These are phyloP conservation scores for Dipteronia sinensis DNA, from an alignment of 345 rosid species.

Conservation along the genomic window DNA sequence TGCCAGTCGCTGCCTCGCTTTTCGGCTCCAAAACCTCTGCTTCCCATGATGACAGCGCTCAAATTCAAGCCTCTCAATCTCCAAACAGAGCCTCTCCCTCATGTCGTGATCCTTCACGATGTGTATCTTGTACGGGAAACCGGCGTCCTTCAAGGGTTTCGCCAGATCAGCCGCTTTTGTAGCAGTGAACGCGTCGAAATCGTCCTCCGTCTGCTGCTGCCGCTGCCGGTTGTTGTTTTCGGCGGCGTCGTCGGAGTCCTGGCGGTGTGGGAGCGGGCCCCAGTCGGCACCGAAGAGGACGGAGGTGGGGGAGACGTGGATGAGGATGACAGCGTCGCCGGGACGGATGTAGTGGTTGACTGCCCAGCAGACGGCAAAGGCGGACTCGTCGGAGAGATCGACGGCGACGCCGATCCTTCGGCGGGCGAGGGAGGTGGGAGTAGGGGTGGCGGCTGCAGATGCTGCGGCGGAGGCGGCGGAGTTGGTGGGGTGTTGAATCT, in stretches of 20 bases:
- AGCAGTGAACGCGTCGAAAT: slow-evolving; percentile 69
- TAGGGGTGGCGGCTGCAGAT: slow-evolving; percentile 48
- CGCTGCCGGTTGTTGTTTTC: slow-evolving; percentile 20
- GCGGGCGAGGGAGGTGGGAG: slow-evolving; percentile 85
- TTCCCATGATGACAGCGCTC: slow-evolving; percentile 89
- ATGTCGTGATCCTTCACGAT: slow-evolving; percentile 94
- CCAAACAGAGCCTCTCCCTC: slow-evolving; percentile 92
- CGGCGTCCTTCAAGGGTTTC: slow-evolving; percentile 76
- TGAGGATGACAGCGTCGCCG: slow-evolving; percentile 88
- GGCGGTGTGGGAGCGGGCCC: slow-evolving; percentile 80
- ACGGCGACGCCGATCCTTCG: slow-evolving; percentile 93
- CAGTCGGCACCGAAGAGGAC: slow-evolving; percentile 97
- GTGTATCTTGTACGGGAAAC: slow-evolving; percentile 84
- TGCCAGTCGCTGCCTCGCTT: slow-evolving; percentile 75
- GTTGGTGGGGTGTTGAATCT: slow-evolving; percentile 64
- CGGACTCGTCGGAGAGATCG: slow-evolving; percentile 84
- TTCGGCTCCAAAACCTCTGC: slow-evolving; percentile 86
- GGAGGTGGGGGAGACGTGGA: slow-evolving; percentile 97
- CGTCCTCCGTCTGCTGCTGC: slow-evolving; percentile 59
- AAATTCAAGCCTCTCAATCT: slow-evolving; percentile 80
- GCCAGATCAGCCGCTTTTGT: slow-evolving; percentile 78
- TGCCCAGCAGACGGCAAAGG: slow-evolving; percentile 91
- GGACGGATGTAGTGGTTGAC: slow-evolving; percentile 85
- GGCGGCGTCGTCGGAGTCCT: slow-evolving; percentile 18
- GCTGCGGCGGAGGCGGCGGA: slow-evolving; percentile 26